Evolutionary conservation across 805 yeast genomes (phyloP), one percentile per base, ranked within the genome.

Genomic region (Wickerhamomyces sydowiorum): DNA sequence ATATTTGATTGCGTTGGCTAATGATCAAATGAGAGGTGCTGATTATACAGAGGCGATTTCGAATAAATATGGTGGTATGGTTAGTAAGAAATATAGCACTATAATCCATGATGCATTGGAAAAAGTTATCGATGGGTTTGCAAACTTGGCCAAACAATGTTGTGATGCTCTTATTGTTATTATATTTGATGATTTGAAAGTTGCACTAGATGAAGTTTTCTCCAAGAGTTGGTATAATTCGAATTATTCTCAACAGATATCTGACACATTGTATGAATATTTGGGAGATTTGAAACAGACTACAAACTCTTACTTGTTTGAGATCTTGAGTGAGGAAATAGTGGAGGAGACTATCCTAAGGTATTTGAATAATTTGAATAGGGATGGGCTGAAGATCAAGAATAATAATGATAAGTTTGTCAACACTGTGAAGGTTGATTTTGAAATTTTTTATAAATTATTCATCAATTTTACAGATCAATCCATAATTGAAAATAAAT

Each of bases 1-100:
- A 54, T 88, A 88, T 61, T 63, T 86, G 40, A 75, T 86, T 14
- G 96, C 96, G 0, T 70, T 86, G 15, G 91, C 90, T 3, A 88
- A 88, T 61, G 93, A 90, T 51, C 95, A 85, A 61, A 76, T 80
- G 67, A 71, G 80, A 47, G 82, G 82, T 14, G 83, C 85, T 3
- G 82, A 78, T 51, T 76, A 76, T 48, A 66, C 82, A 2, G 93
- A 85, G 48, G 83, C 85, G 20, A 80, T 86, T 43, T 73, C 83
- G 6, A 77, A 76, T 38, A 73, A 82, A 44, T 73, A 82, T 51
- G 75, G 78, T 19, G 78, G 75, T n/a, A 69, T 78, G 54, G 84
- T 87, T 34, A 72, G 82, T 31, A 81, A 80, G 33, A 75, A 70
- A 43, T 84, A 85, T 61, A 70, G 73, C 41, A 71, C 72, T 15